phyloP scores from a whole-genome alignment of 768 basidiomycete genomes.

The Podaxis rugospora region DNA sequence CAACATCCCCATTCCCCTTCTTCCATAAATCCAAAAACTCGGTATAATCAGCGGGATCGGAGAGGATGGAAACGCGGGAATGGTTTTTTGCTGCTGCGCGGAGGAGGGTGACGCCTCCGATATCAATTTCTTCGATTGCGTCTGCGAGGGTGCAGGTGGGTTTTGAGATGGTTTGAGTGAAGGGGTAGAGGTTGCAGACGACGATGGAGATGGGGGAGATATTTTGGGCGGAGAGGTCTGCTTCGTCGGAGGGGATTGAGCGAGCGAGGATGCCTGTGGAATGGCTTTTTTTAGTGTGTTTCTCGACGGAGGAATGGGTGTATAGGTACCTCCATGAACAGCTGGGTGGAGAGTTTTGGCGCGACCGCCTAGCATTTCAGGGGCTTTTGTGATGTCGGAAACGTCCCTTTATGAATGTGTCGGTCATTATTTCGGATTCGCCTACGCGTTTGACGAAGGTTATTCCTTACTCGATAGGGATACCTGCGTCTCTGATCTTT shows the following conservation, averaged over 20 bases:
- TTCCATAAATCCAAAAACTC: conserved; percentile 78
- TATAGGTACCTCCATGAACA: conserved; percentile 81
- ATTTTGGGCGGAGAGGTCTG: conserved; percentile 74
- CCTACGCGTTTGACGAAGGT: not conserved
- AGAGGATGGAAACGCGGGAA: conserved; percentile 83
- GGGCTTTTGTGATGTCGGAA: conserved; percentile 94
- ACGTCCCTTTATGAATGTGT: conserved; percentile 66
- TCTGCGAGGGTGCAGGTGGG: conserved; percentile 86
- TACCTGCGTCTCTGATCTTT: conserved; percentile 91
- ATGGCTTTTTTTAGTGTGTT: conserved; percentile 10
- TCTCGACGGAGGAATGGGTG: not conserved
- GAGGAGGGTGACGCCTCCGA: conserved; percentile 95
- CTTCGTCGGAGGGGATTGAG: conserved; percentile 83
- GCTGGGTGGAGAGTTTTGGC: conserved; percentile 98
- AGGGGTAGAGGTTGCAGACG: conserved; percentile 99
- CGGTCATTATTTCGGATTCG: no score
- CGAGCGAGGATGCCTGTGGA: conserved; percentile 86
- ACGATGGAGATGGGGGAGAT: conserved; percentile 96
- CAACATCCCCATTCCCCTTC: conserved; percentile 65
- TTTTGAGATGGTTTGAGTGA: conserved; percentile 84
- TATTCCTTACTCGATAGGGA: conserved; percentile 76
- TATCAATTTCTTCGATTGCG: conserved; percentile 97
- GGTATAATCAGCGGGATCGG: conserved; percentile 84
- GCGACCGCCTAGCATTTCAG: conserved; percentile 97
- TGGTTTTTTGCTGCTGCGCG: conserved; percentile 99